Conservation (phyloP, 495 filamentous ascomycete genomes). For the Hypoxylon subgilvum region DNA sequence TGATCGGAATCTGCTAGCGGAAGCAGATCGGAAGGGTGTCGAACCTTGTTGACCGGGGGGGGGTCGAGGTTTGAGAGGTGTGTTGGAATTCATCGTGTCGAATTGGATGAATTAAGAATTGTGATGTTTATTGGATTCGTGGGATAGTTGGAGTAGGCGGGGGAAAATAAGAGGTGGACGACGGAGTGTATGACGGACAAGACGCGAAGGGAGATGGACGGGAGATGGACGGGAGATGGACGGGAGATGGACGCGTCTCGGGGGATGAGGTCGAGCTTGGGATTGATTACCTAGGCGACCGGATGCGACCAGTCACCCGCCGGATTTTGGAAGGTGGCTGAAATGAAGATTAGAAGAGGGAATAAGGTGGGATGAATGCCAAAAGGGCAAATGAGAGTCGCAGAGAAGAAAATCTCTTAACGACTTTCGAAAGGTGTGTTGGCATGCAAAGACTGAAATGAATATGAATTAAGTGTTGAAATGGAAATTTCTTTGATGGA, state of each 20-base stretch:
- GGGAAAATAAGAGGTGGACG: background rate
- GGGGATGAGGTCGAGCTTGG: slow-evolving; percentile 12
- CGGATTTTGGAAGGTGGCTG: too few species aligned
- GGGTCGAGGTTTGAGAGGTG: slow-evolving; percentile 40
- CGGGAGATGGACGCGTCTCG: slow-evolving; percentile 32
- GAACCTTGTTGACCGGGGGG: slow-evolving; percentile 41
- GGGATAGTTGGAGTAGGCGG: slow-evolving; percentile 7
- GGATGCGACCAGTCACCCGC: slow-evolving; percentile 20
- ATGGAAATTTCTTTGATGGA: slow-evolving; percentile 14
- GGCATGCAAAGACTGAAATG: slow-evolving; percentile 26
- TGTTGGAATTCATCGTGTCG: slow-evolving; percentile 34
- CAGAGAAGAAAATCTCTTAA: slow-evolving; percentile 18
- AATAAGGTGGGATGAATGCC: slow-evolving; percentile 7
- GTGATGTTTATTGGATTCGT: background rate
- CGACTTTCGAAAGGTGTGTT: slow-evolving; percentile 5
- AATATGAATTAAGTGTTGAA: background rate
- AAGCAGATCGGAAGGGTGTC: slow-evolving; percentile 42
- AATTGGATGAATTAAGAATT: background rate
- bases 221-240: background rate
- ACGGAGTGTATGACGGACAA: background rate
- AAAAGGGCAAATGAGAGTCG: slow-evolving; percentile 6
- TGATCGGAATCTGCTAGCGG: slow-evolving; percentile 37
- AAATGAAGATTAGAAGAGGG: background rate
- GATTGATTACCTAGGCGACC: slow-evolving; percentile 21
- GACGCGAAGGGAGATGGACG: background rate